Evolutionary conservation across 1,139 yeast genomes (phyloP).

Genomic region (Pichia sp.): DNA sequence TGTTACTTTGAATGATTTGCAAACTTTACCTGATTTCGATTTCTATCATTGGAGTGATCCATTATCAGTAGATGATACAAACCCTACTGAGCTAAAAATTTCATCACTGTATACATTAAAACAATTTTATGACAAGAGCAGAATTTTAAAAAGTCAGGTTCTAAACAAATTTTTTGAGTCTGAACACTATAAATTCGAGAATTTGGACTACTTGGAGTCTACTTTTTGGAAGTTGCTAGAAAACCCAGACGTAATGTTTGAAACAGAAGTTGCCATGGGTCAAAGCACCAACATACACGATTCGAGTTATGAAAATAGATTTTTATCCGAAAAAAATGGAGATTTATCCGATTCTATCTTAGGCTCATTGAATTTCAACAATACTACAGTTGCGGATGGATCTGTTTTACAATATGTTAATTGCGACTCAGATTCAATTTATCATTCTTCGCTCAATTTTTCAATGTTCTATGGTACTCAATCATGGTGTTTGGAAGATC

Average conservation of each 20-base stretch:
- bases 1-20: constrained; percentile 31
- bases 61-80: constrained; percentile 34
- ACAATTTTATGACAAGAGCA: constrained; percentile 51
- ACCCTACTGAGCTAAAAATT: constrained; percentile 36
- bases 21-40: constrained; percentile 34
- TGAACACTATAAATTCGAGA: constrained; percentile 13
- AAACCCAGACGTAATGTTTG: constrained; percentile 36
- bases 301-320: constrained; percentile 39
- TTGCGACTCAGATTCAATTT: constrained; percentile 31
- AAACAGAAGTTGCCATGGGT: constrained; percentile 48
- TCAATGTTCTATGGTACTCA: constrained; percentile 70
- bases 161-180: constrained; percentile 11
- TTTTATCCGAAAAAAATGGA: constrained; percentile 10
- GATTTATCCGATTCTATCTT: constrained; percentile 21
- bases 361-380: constrained; percentile 69
- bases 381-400: constrained; percentile 52
- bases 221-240: constrained; percentile 44
- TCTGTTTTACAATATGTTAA: constrained; percentile 39
- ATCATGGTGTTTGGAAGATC: constrained; percentile 77
- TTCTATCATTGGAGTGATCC: constrained; percentile 37
- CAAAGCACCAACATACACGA: constrained; percentile 44
- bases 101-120: constrained; percentile 46
- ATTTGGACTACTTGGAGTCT: constrained; percentile 37
- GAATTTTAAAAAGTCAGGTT: constrained; percentile 20
- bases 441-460: constrained; percentile 49